Conservation (phyloP, 2,329 filamentous ascomycete genomes). For the Neopestalotiopsis sp. region DNA sequence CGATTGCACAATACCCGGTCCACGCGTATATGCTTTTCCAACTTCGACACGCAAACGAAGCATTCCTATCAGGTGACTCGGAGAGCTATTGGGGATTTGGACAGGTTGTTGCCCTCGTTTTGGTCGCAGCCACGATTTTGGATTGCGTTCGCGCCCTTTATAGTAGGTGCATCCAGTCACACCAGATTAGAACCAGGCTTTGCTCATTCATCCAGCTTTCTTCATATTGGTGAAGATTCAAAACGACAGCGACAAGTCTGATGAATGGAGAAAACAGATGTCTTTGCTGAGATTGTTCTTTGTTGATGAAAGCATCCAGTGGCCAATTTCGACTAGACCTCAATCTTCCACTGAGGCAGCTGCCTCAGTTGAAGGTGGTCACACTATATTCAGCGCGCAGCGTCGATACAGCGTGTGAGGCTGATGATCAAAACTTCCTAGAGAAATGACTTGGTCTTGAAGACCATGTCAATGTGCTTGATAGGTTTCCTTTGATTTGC, state of each 20-base stretch:
- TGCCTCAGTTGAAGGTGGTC: no score
- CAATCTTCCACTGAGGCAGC: no score
- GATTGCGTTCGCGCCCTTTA: neutral
- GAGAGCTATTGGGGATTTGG: constrained; percentile 2
- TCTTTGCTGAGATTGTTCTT: neutral
- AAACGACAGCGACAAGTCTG: neutral
- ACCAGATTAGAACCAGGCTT: no score
- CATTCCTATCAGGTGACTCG: neutral
- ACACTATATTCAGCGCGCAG: no score
- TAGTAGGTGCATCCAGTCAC: no score
- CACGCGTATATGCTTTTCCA: neutral
- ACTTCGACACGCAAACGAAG: neutral
- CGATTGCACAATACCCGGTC: neutral
- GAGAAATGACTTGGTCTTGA: no score
- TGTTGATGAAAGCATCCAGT: neutral
- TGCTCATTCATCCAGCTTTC: no score
- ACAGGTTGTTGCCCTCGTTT: neutral
- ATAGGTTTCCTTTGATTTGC: no score
- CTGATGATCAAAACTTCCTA: no score
- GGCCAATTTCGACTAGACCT: neutral
- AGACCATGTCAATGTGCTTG: no score
- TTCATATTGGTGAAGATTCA: neutral
- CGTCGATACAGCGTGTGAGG: no score
- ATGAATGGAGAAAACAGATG: neutral
- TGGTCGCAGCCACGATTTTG: neutral